Conservation (phyloP, 2,329 filamentous ascomycete species). For the Cladosporium sp. region DNA sequence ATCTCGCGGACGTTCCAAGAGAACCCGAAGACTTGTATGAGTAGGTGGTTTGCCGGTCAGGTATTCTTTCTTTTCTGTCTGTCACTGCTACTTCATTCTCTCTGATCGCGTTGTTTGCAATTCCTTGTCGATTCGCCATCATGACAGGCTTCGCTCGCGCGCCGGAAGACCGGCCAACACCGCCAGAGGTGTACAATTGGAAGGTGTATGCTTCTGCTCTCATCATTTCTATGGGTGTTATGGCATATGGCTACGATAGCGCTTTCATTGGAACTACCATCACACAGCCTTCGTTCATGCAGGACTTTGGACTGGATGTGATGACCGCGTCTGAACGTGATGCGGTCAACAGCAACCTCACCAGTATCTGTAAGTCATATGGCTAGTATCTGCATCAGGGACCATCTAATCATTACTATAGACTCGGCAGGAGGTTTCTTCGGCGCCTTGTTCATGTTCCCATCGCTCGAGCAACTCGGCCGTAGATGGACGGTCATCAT, state of each 20-base stretch:
- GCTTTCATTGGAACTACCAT: constrained; percentile 54
- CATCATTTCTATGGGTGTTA: constrained; percentile 45
- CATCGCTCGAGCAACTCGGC: constrained; percentile 43
- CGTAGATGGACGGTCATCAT: constrained; percentile 48
- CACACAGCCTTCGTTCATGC: constrained; percentile 44
- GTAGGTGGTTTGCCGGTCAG: background rate
- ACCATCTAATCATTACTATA: background rate
- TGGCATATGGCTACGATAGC: constrained; percentile 50
- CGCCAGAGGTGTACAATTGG: constrained; percentile 53
- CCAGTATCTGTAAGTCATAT: constrained; percentile 34
- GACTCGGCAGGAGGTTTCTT: constrained; percentile 47
- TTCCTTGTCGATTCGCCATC: constrained; percentile 10
- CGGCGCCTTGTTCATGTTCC: constrained; percentile 47
- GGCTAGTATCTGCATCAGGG: constrained; percentile 16
- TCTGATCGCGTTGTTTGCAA: no score
- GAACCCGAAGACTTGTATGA: background rate
- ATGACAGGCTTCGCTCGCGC: constrained; percentile 42
- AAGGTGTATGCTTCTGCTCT: constrained; percentile 45
- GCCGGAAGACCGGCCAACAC: constrained; percentile 53
- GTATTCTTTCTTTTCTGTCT: no score
- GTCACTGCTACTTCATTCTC: no score
- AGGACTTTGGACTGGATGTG: constrained; percentile 36
- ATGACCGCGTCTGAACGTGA: constrained; percentile 35
- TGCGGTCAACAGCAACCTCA: constrained; percentile 45
- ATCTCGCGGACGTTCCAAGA: background rate